phyloP scores from a whole-genome alignment of 2,329 filamentous ascomycete genomes.

The Colletotrichum nymphaeae region DNA sequence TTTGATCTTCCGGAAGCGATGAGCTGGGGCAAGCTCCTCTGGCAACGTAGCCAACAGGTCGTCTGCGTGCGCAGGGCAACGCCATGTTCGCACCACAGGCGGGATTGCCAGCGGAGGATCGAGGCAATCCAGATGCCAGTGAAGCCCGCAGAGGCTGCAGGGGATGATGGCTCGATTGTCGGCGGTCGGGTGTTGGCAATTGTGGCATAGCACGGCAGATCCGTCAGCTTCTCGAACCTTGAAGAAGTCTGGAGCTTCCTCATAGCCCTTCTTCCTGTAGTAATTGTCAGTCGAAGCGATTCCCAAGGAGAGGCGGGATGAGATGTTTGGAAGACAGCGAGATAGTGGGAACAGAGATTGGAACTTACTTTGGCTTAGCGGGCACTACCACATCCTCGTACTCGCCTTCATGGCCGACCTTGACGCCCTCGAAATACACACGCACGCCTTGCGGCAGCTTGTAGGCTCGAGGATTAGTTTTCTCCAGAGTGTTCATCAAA shows the following conservation, averaged over 20 bases:
- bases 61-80: conserved; percentile 88
- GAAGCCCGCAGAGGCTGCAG: conserved; percentile 83
- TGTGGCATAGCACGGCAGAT: conserved; percentile 80
- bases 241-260: conserved; percentile 75
- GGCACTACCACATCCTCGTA: conserved; percentile 75
- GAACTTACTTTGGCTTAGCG: conserved; percentile 74
- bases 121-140: conserved; percentile 94
- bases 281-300: conserved; percentile 43
- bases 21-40: conserved; percentile 66
- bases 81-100: conserved; percentile 83
- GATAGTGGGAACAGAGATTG: background rate
- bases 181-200: conserved; percentile 75
- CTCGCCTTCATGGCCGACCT: conserved; percentile 79
- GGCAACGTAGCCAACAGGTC: conserved; percentile 75
- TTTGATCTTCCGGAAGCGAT: conserved; percentile 71
- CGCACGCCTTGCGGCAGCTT: conserved; percentile 77
- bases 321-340: background rate
- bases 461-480: conserved; percentile 78
- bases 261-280: conserved; percentile 65
- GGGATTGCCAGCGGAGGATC: conserved; percentile 85
- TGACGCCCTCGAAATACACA: conserved; percentile 83
- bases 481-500: conserved; percentile 73
- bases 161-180: conserved; percentile 80
- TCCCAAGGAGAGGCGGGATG: background rate
- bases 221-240: conserved; percentile 78